Conservation (phyloP, 2,329 filamentous ascomycete species). For the Didymella arachidicola region DNA sequence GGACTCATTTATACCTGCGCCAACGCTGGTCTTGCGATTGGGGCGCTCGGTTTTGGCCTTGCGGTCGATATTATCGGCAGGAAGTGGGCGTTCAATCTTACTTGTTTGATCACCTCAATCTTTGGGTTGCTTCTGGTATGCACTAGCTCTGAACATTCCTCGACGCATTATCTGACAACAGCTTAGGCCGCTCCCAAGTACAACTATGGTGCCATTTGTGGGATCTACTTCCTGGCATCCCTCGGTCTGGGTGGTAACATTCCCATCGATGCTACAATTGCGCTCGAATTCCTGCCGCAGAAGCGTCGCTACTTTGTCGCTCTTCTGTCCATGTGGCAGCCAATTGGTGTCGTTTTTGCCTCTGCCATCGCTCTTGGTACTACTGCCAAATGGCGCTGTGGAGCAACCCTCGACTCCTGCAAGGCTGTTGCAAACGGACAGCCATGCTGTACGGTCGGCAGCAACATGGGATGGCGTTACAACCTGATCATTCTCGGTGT, state of each 20-base stretch:
- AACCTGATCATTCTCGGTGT: conserved; percentile 38
- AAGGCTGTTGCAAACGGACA: conserved; percentile 25
- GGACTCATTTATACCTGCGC: conserved; percentile 39
- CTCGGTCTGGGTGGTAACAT: conserved; percentile 41
- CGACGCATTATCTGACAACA: conserved; percentile 6
- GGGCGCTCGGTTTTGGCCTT: conserved; percentile 39
- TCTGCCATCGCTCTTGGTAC: conserved; percentile 41
- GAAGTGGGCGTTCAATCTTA: conserved; percentile 40
- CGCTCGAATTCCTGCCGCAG: conserved; percentile 38
- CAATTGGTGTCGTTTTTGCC: conserved; percentile 38
- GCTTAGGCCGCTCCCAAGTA: conserved; percentile 39
- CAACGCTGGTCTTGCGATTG: conserved; percentile 41
- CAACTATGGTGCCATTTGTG: conserved; percentile 41
- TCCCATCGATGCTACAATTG: conserved; percentile 39
- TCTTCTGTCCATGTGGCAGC: conserved; percentile 44
- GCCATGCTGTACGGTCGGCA: conserved; percentile 32
- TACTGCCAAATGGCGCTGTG: conserved; percentile 41
- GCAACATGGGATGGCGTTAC: conserved; percentile 46
- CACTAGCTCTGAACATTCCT: background rate
- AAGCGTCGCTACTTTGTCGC: conserved; percentile 40
- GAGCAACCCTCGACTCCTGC: conserved; percentile 30
- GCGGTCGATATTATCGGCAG: conserved; percentile 41
- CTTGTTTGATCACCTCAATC: conserved; percentile 39
- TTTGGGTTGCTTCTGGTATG: conserved; percentile 36
- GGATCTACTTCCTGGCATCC: conserved; percentile 40